Percentiles rank a stretch among this genome's conserved stretches.
Conservation (phyloP, 208 protist species). For the Acanthamoeba sp. region DNA sequence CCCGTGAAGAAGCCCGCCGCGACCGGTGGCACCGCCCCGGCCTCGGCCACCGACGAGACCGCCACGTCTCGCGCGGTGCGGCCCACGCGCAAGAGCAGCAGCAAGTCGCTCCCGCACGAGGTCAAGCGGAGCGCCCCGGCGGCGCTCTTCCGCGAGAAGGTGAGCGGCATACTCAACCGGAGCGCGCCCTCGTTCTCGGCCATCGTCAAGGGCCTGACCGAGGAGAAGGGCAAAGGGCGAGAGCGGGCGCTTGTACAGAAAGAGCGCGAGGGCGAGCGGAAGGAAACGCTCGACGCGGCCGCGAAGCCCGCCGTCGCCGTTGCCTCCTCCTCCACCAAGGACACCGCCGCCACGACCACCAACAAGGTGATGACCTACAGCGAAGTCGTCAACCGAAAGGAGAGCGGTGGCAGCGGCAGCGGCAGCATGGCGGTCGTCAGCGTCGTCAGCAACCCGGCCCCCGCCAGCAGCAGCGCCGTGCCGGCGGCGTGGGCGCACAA, state of each 20-base stretch:
- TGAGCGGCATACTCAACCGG: conserved; percentile 32
- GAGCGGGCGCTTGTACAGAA: neutral
- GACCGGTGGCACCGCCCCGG: neutral
- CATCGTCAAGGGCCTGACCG: conserved; percentile 47
- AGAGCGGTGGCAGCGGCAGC: neutral
- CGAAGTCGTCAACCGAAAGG: conserved; percentile 29
- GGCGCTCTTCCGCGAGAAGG: conserved; percentile 22
- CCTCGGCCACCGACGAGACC: neutral
- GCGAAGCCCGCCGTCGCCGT: neutral
- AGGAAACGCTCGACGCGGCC: neutral
- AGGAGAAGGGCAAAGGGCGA: neutral
- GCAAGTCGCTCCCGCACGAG: conserved; percentile 11
- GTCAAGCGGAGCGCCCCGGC: conserved; percentile 5
- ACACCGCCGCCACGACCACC: neutral
- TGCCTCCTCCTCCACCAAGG: neutral
- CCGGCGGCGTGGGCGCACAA: neutral
- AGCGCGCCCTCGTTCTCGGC: conserved; percentile 28
- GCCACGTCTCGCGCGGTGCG: neutral
- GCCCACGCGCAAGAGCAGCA: neutral
- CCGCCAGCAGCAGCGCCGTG: neutral
- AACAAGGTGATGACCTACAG: conserved; percentile 36
- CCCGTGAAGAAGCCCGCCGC: neutral
- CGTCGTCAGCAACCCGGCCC: neutral
- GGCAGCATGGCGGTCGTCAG: neutral
- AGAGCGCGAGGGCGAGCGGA: neutral